These are phyloP conservation scores for Aureobasidium namibiae DNA, from an alignment of 2,329 filamentous ascomycete genomes.

Conservation along the genomic window DNA sequence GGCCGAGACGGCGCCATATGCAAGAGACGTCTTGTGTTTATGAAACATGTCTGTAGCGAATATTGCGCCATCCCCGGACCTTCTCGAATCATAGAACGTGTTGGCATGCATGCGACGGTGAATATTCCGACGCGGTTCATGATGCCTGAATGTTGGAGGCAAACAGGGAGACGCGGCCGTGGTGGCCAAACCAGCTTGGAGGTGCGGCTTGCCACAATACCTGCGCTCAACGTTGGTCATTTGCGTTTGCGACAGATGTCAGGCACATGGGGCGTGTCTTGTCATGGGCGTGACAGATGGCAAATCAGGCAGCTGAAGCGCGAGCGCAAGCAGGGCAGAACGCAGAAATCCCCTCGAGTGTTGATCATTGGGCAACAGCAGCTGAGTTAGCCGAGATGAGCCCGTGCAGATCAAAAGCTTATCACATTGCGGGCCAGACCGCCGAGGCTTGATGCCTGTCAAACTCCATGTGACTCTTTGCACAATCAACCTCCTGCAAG, in stretches of 20 bases:
- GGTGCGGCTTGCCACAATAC: not conserved
- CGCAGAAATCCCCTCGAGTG: not conserved
- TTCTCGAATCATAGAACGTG: constrained; percentile 9
- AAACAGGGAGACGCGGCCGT: not conserved
- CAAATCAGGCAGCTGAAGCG: not conserved
- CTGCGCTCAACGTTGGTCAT: not conserved
- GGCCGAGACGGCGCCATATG: not conserved
- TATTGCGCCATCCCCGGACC: not conserved
- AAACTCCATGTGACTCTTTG: not conserved
- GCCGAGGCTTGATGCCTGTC: not conserved
- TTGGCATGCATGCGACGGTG: not conserved
- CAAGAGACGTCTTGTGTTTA: not conserved
- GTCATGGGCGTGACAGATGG: not conserved
- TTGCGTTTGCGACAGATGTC: not conserved
- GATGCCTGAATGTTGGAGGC: not conserved
- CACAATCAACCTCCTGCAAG: not conserved
- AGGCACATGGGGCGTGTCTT: not conserved
- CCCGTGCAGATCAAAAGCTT: not conserved
- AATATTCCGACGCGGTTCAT: not conserved
- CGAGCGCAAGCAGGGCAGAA: not conserved
- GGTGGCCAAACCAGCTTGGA: not conserved
- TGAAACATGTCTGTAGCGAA: not conserved
- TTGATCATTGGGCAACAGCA: not conserved
- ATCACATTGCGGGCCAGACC: constrained; percentile 4
- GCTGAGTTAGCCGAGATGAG: not conserved